Conservation (phyloP, 169 alveolate genomes). For the Plasmodium fragile region DNA sequence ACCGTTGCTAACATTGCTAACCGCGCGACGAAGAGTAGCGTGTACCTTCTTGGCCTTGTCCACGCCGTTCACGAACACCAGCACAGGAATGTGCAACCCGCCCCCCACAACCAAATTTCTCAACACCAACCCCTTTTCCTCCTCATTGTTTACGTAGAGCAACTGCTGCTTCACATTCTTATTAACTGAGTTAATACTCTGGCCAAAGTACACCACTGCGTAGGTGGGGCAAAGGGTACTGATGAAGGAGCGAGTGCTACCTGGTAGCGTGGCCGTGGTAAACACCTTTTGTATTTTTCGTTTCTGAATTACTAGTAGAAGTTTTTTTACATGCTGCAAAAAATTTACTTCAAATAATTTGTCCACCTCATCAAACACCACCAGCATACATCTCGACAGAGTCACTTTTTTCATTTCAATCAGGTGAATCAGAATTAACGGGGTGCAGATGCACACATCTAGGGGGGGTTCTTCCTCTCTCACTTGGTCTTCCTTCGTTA, state of each 20-base stretch:
- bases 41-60: slow-evolving; percentile 30
- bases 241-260: slow-evolving; percentile 24
- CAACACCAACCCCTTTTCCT: slow-evolving; percentile 57
- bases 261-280: slow-evolving; percentile 76
- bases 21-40: neutral
- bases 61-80: slow-evolving; percentile 57
- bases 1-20: neutral
- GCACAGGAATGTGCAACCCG: slow-evolving; percentile 53
- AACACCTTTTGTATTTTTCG: slow-evolving; percentile 60
- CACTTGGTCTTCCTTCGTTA: slow-evolving; percentile 18
- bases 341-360: slow-evolving; percentile 63
- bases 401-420: slow-evolving; percentile 43
- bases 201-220: slow-evolving; percentile 50
- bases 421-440: slow-evolving; percentile 14
- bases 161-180: slow-evolving; percentile 67
- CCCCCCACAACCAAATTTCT: slow-evolving; percentile 33
- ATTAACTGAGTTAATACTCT: slow-evolving; percentile 52
- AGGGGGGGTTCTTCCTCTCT: neutral
- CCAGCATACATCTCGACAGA: slow-evolving; percentile 34
- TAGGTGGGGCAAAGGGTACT: slow-evolving; percentile 48
- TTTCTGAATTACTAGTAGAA: slow-evolving; percentile 31
- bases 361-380: slow-evolving; percentile 75
- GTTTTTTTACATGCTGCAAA: slow-evolving; percentile 16
- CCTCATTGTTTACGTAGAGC: slow-evolving; percentile 65
- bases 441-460: slow-evolving; percentile 66